Conservation (phyloP, 768 basidiomycete species). For the Panus rudis region DNA sequence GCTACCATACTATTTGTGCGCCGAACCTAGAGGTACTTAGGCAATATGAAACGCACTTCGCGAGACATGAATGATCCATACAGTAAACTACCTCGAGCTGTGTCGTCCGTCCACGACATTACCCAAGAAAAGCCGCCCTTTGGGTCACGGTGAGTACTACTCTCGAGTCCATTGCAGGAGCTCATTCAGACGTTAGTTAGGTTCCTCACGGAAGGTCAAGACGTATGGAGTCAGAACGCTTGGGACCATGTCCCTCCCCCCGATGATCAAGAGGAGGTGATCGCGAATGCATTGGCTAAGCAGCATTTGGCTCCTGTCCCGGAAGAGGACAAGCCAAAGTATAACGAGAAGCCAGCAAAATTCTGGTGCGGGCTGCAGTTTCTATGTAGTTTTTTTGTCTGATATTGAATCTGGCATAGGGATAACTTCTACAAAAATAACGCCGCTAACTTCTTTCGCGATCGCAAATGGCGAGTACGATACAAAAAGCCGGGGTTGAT, state of each 20-base stretch:
- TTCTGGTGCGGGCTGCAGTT: conserved; percentile 47
- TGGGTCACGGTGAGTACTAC: conserved; percentile 6
- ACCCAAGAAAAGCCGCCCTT: conserved; percentile 11
- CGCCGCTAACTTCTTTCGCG: conserved; percentile 84
- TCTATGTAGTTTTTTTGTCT: not conserved
- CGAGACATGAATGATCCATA: too few species aligned
- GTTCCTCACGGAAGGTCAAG: conserved; percentile 60
- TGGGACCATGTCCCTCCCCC: conserved; percentile 90
- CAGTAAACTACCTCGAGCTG: conserved; percentile 7
- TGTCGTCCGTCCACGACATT: conserved; percentile 13
- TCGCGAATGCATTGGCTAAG: conserved; percentile 58
- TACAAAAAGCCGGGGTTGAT: not conserved
- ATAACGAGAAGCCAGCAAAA: conserved; percentile 66
- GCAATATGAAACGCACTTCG: too few species aligned
- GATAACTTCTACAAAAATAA: conserved; percentile 90
- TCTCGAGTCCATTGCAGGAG: not conserved
- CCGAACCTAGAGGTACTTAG: too few species aligned
- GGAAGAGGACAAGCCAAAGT: conserved; percentile 59
- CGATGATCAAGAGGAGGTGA: conserved; percentile 69
- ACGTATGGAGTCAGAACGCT: conserved; percentile 83
- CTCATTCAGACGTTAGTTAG: conserved; percentile 27
- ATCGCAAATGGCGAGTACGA: conserved; percentile 71
- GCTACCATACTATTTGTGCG: too few species aligned
- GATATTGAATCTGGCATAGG: too few species aligned
- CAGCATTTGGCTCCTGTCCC: conserved; percentile 73